These are phyloP conservation scores for Sporothrix dimorphospora DNA, from an alignment of 2,329 filamentous ascomycete genomes.

Conservation along the genomic window DNA sequence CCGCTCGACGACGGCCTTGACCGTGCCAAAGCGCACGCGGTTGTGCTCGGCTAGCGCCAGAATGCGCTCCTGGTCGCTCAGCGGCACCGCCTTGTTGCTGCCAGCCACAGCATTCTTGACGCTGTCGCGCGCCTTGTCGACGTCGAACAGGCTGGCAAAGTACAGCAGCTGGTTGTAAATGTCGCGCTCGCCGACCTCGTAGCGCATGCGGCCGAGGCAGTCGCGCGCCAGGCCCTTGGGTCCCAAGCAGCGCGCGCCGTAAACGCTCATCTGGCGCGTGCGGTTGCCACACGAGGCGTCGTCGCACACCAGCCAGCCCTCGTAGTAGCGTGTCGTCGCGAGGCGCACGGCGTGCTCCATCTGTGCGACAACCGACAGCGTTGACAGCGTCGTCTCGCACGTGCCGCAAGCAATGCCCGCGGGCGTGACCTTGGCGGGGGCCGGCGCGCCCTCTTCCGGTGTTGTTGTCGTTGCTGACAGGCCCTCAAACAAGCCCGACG, in stretches of 20 bases:
- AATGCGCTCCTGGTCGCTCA: slow-evolving; percentile 63
- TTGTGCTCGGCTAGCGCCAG: slow-evolving; percentile 80
- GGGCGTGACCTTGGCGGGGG: slow-evolving; percentile 61
- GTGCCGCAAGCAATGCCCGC: slow-evolving; percentile 73
- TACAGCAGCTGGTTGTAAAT: slow-evolving; percentile 96
- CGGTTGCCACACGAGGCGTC: slow-evolving; percentile 84
- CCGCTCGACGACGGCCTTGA: slow-evolving; percentile 76
- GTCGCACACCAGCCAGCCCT: slow-evolving; percentile 88
- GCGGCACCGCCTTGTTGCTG: slow-evolving; percentile 32
- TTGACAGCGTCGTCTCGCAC: slow-evolving; percentile 68
- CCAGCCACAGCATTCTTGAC: slow-evolving; percentile 48
- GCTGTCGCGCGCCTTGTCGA: slow-evolving; percentile 72
- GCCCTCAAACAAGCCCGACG: slow-evolving; percentile 74
- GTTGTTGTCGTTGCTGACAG: slow-evolving; percentile 52
- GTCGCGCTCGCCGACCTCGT: slow-evolving; percentile 84
- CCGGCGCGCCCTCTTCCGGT: background rate
- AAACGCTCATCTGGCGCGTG: slow-evolving; percentile 91
- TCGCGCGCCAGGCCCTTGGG: slow-evolving; percentile 82
- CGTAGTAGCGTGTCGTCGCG: slow-evolving; percentile 83
- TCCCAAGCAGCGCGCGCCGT: slow-evolving; percentile 86
- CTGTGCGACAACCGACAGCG: slow-evolving; percentile 79
- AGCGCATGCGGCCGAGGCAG: slow-evolving; percentile 85
- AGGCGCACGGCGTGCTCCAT: slow-evolving; percentile 81
- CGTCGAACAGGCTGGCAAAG: slow-evolving; percentile 82
- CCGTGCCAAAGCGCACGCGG: slow-evolving; percentile 72